These are phyloP conservation scores for Tephrocybe sp. DNA, from an alignment of 768 basidiomycete genomes.

Conservation along the genomic window DNA sequence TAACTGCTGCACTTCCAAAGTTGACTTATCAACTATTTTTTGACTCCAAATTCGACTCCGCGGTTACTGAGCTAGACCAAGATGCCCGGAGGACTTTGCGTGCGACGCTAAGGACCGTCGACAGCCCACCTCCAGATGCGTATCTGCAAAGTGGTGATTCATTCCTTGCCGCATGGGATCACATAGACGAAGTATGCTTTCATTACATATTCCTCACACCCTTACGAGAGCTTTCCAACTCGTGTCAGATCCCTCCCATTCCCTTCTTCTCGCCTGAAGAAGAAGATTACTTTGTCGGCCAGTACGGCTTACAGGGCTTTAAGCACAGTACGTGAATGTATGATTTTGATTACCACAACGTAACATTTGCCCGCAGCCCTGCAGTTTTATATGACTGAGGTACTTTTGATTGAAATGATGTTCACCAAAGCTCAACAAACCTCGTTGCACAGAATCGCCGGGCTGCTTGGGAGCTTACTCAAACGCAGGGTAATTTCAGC, in stretches of 20 bases:
- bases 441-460: slow-evolving; percentile 35
- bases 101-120: slow-evolving; percentile 49
- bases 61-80: slow-evolving; percentile 49
- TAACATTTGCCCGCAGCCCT: slow-evolving; percentile 39
- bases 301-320: slow-evolving; percentile 58
- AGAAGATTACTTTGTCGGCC: slow-evolving; percentile 69
- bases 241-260: slow-evolving; percentile 53
- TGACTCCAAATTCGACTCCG: slow-evolving; percentile 42
- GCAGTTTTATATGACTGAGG: slow-evolving; percentile 61
- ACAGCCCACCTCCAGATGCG: slow-evolving; percentile 50
- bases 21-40: slow-evolving; percentile 68
- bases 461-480: slow-evolving; percentile 36
- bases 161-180: slow-evolving; percentile 53
- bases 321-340: slow-evolving; percentile 46
- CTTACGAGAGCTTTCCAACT: background rate
- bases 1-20: slow-evolving; percentile 43
- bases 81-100: slow-evolving; percentile 59
- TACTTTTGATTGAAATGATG: slow-evolving; percentile 21
- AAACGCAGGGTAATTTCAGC: slow-evolving; percentile 44
- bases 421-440: no score
- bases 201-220: no score
- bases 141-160: slow-evolving; percentile 51
- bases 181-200: slow-evolving; percentile 37
- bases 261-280: slow-evolving; percentile 59
- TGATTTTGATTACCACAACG: background rate